phyloP scores from a whole-genome alignment of 2,329 filamentous ascomycete genomes.

The Aspergillus ochraceoroseus region DNA sequence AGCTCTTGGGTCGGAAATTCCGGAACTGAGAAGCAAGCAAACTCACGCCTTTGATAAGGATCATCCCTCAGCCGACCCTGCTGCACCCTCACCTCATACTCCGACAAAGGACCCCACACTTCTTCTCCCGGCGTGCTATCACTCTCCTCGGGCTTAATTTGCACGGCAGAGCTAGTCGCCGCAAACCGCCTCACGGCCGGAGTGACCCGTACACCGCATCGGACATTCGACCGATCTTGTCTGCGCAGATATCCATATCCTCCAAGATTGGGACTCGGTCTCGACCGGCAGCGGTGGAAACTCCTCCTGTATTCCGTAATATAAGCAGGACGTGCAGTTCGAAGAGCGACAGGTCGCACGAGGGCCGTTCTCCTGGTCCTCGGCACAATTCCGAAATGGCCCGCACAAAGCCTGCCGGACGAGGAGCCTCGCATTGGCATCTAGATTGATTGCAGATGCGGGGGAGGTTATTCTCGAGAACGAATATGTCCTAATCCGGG shows the following conservation, averaged over 20 bases:
- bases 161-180: slow-evolving; percentile 12
- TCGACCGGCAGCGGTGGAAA: slow-evolving; percentile 14
- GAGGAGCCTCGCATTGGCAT: slow-evolving; percentile 30
- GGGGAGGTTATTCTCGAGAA: background rate
- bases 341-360: slow-evolving; percentile 20
- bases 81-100: slow-evolving; percentile 80
- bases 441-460: slow-evolving; percentile 4
- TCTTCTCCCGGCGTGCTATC: too few relatives aligned
- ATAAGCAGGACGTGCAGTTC: slow-evolving; percentile 19
- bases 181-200: slow-evolving; percentile 19
- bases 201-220: background rate
- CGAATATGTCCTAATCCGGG: too few relatives aligned
- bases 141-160: slow-evolving; percentile 4
- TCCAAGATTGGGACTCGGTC: slow-evolving; percentile 4
- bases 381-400: slow-evolving; percentile 28
- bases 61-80: slow-evolving; percentile 74
- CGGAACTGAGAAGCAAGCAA: too few relatives aligned
- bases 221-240: slow-evolving; percentile 3
- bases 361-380: slow-evolving; percentile 20
- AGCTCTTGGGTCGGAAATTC: too few relatives aligned
- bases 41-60: slow-evolving; percentile 79
- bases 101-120: slow-evolving; percentile 80
- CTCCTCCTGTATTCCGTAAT: slow-evolving; percentile 18
- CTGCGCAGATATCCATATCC: slow-evolving; percentile 1
- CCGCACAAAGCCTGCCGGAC: slow-evolving; percentile 30